Evolutionary conservation across 2,329 filamentous ascomycete genomes (phyloP).

Genomic region (Stenocarpella maydis): DNA sequence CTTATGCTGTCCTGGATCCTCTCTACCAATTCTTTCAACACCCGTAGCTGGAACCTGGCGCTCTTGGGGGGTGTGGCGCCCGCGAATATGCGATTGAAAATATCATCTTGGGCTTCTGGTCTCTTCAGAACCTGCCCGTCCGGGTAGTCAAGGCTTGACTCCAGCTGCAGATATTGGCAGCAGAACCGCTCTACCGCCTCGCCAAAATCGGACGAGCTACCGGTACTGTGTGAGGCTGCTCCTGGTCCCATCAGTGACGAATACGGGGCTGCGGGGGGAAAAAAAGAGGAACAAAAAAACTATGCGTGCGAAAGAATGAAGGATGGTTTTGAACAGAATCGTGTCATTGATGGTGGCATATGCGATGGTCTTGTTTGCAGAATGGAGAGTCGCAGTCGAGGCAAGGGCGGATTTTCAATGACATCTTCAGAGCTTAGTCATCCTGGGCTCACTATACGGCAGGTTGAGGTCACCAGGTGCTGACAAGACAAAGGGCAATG

Average conservation of each 20-base stretch:
- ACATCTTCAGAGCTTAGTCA: constrained; percentile 17
- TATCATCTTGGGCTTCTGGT: constrained; percentile 68
- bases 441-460: neutral
- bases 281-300: too few species aligned
- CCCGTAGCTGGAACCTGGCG: constrained; percentile 71
- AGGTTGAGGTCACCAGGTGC: neutral
- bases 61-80: constrained; percentile 5
- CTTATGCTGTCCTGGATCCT: constrained; percentile 75
- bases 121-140: constrained; percentile 64
- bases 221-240: neutral
- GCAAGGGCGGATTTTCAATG: neutral
- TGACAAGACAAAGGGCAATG: neutral
- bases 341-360: neutral
- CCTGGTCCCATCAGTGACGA: neutral
- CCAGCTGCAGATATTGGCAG: constrained; percentile 82
- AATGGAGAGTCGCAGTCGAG: neutral
- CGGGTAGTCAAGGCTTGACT: constrained; percentile 72
- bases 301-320: neutral
- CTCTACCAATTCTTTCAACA: constrained; percentile 76
- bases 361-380: neutral
- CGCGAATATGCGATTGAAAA: constrained; percentile 72
- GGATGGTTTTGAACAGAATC: neutral
- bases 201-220: constrained; percentile 23
- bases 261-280: too few species aligned
- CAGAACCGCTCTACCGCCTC: constrained; percentile 59